Percentiles rank a stretch among this genome's conserved stretches.
Conservation (phyloP, 768 basidiomycete species). For the Tricholoma saponaceum region DNA sequence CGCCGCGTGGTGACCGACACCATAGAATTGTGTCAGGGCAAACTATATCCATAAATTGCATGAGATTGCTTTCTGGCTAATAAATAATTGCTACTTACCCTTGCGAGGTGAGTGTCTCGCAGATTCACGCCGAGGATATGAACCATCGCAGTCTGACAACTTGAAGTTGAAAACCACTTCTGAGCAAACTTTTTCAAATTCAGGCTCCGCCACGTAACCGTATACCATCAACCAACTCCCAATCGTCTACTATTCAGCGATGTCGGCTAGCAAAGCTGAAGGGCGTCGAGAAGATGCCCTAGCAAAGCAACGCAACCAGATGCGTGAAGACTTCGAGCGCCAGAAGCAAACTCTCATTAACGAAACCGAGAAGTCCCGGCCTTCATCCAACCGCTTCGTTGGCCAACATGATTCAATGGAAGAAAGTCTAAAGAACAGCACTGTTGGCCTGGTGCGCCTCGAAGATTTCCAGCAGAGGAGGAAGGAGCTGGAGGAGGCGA, state of each 20-base stretch:
- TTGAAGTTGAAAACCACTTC: constrained; percentile 3
- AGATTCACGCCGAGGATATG: constrained; percentile 85
- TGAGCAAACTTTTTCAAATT: constrained; percentile 16
- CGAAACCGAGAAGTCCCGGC: constrained; percentile 91
- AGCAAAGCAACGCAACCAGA: constrained; percentile 74
- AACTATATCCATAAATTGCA: constrained; percentile 44
- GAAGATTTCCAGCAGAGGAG: constrained; percentile 91
- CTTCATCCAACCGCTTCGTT: constrained; percentile 84
- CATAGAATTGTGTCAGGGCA: constrained; percentile 89
- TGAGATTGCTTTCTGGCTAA: constrained; percentile 30
- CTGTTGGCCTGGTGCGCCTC: constrained; percentile 86
- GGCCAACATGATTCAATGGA: constrained; percentile 95
- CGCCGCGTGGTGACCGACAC: constrained; percentile 73
- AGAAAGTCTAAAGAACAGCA: constrained; percentile 85
- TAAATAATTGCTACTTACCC: constrained; percentile 45
- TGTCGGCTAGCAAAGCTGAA: constrained; percentile 77
- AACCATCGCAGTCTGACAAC: constrained; percentile 48
- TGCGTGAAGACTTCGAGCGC: constrained; percentile 77
- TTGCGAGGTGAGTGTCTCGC: constrained; percentile 69
- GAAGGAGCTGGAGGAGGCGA: constrained; percentile 88
- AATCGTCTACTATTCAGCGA: constrained; percentile 21
- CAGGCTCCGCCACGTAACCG: constrained; percentile 21
- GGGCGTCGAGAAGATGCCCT: constrained; percentile 85
- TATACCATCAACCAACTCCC: background rate
- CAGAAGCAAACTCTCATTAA: constrained; percentile 77